phyloP scores from a whole-genome alignment of 768 basidiomycete genomes.

The Termitomyces sp. region DNA sequence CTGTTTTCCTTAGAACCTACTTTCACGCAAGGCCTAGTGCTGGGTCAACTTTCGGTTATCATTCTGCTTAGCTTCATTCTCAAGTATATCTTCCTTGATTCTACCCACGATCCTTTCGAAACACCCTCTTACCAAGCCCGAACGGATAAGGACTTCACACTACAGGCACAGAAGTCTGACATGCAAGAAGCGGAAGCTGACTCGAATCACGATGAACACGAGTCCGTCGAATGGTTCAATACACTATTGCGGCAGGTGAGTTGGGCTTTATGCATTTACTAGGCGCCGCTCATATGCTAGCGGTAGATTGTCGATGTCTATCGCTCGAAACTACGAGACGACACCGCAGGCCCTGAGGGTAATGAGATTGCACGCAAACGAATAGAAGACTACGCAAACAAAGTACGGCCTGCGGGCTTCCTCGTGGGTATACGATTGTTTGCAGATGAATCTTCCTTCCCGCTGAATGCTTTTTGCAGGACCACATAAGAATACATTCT shows the following conservation, averaged over 20 bases:
- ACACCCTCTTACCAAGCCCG: slow-evolving; percentile 56
- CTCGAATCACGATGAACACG: slow-evolving; percentile 30
- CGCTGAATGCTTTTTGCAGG: slow-evolving; percentile 37
- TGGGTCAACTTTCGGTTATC: slow-evolving; percentile 89
- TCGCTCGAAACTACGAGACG: slow-evolving; percentile 69
- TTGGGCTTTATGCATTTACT: neutral
- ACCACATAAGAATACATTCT: slow-evolving; percentile 80
- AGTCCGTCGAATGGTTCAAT: slow-evolving; percentile 93
- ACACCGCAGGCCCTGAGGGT: slow-evolving; percentile 64
- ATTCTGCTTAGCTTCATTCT: slow-evolving; percentile 74
- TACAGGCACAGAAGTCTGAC: slow-evolving; percentile 28
- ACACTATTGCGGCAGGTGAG: slow-evolving; percentile 73
- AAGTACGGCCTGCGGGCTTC: slow-evolving; percentile 62
- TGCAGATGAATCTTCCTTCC: neutral
- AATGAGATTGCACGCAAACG: slow-evolving; percentile 77
- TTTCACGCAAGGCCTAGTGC: slow-evolving; percentile 91
- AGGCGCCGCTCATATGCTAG: neutral
- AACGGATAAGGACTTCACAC: slow-evolving; percentile 40
- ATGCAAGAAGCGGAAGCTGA: slow-evolving; percentile 17
- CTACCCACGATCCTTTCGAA: slow-evolving; percentile 51
- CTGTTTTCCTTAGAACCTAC: slow-evolving; percentile 76
- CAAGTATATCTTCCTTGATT: slow-evolving; percentile 93
- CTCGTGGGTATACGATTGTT: slow-evolving; percentile 45
- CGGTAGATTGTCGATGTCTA: slow-evolving; percentile 67
- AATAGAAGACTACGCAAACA: slow-evolving; percentile 80